phyloP scores from a whole-genome alignment of 257 asterid genomes.

The Schizonepeta tenuifolia region DNA sequence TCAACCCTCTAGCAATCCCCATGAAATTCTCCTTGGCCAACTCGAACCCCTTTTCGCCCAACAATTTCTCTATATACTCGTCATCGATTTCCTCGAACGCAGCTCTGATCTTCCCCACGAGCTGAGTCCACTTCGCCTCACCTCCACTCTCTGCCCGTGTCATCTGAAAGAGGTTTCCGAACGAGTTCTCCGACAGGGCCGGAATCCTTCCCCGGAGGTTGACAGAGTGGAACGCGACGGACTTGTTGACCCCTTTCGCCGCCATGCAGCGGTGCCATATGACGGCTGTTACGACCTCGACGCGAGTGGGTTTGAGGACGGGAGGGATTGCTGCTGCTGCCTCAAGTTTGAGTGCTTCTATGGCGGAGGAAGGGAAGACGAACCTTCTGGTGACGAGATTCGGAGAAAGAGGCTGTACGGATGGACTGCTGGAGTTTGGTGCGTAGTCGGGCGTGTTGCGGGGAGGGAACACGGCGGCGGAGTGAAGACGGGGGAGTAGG shows the following conservation, averaged over 20 bases:
- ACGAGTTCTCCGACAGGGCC: conserved; percentile 44
- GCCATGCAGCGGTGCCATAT: conserved; percentile 52
- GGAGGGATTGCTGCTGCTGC: conserved; percentile 9
- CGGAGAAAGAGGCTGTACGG: conserved; percentile 38
- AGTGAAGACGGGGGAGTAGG: conserved; percentile 46
- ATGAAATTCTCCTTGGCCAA: conserved; percentile 46
- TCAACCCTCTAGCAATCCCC: conserved; percentile 17
- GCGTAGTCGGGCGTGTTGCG: conserved; percentile 44
- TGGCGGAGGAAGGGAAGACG: conserved; percentile 40
- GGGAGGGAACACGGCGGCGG: conserved; percentile 54
- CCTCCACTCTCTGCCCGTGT: conserved; percentile 30
- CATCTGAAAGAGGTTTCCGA: conserved; percentile 65
- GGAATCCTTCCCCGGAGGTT: conserved; percentile 53
- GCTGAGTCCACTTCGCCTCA: conserved; percentile 37
- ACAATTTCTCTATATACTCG: conserved; percentile 28
- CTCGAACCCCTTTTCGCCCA: conserved; percentile 49
- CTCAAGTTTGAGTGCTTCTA: conserved; percentile 35
- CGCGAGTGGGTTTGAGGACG: conserved; percentile 38
- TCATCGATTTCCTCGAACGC: conserved; percentile 44
- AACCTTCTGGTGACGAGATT: conserved; percentile 40
- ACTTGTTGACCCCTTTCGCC: conserved; percentile 38
- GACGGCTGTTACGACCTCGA: conserved; percentile 49
- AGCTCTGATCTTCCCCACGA: conserved; percentile 49
- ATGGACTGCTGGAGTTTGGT: conserved; percentile 30
- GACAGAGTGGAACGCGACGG: conserved; percentile 49